Conservation (phyloP, 192 early-diverging fungal species). For the Backusella tuberculispora region DNA sequence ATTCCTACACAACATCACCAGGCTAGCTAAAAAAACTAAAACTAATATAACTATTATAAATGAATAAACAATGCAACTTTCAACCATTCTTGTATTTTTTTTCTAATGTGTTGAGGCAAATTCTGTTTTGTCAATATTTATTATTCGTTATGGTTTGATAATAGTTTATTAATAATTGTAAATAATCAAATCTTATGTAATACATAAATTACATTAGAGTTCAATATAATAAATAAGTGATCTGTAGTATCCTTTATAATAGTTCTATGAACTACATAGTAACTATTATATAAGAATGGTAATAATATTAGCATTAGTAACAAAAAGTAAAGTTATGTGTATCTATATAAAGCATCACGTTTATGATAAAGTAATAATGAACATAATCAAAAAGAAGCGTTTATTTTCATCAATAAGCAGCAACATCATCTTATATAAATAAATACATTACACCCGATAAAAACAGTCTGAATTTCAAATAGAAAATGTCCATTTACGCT, state of each 20-base stretch:
- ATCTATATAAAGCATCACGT: background rate
- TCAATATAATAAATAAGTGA: background rate
- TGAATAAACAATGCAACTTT: too few relatives aligned
- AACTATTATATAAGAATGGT: background rate
- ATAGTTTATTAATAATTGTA: background rate
- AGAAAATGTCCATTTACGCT: background rate
- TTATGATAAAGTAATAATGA: too few relatives aligned
- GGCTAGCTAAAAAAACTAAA: too few relatives aligned
- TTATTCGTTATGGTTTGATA: background rate
- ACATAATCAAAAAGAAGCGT: background rate
- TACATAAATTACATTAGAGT: background rate
- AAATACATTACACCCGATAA: constrained; percentile 11
- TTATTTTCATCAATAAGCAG: background rate
- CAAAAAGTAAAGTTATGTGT: background rate
- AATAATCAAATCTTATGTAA: background rate
- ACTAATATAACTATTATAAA: too few relatives aligned
- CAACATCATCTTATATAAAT: background rate
- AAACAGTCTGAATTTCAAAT: constrained; percentile 10
- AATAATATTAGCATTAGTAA: background rate
- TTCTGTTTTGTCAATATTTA: background rate
- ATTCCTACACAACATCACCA: too few relatives aligned
- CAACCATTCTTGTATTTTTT: too few relatives aligned
- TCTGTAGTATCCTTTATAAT: background rate
- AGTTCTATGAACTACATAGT: background rate
- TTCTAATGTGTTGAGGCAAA: too few relatives aligned